Evolutionary conservation across 306 rosid species (phyloP).

Genomic region (Hylodesmum podocarpum): DNA sequence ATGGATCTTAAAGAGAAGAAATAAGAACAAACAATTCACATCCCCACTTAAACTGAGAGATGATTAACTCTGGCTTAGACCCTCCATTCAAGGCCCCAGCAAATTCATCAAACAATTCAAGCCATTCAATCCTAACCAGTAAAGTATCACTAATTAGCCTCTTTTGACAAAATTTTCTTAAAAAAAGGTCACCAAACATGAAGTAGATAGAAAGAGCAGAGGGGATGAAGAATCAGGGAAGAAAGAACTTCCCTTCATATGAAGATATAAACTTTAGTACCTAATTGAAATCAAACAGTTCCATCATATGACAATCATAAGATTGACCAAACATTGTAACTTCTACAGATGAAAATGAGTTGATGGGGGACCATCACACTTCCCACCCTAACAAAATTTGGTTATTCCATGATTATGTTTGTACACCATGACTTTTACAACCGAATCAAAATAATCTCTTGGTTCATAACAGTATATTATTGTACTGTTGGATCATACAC

Average conservation of each 20-base stretch:
- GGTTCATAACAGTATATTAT: not conserved
- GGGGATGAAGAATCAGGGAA: conserved; percentile 9
- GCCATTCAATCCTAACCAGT: conserved; percentile 78
- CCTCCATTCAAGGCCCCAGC: conserved; percentile 19
- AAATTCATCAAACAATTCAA: conserved; percentile 93
- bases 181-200: conserved; percentile 31
- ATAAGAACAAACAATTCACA: not conserved
- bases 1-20: not conserved
- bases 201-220: conserved; percentile 23
- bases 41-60: conserved; percentile 6
- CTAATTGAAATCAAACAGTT: conserved; percentile 29
- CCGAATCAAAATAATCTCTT: not conserved
- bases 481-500: not conserved
- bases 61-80: not conserved
- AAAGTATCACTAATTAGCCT: conserved; percentile 40
- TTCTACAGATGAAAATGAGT: not conserved
- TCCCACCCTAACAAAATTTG: conserved; percentile 7
- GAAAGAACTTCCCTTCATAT: not conserved
- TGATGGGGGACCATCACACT: conserved; percentile 2
- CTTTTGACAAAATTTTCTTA: conserved; percentile 27
- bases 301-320: conserved; percentile 24
- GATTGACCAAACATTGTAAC: conserved; percentile 1
- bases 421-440: not conserved
- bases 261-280: conserved; percentile 31
- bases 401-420: not conserved